phyloP scores from a whole-genome alignment of 2,329 filamentous ascomycete species.

The Clarireedia sp. region DNA sequence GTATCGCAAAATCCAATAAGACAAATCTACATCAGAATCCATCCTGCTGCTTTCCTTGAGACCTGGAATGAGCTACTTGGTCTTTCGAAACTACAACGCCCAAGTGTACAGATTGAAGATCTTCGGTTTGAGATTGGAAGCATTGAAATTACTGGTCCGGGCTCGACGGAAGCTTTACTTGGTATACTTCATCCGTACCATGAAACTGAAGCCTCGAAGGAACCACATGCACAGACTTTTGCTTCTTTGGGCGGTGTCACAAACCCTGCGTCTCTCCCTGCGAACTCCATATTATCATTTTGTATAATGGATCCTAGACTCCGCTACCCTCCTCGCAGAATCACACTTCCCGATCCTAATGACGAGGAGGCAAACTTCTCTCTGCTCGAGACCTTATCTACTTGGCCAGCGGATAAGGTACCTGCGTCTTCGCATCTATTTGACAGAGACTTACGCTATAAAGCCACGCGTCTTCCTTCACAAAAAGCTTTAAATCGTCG shows the following conservation, averaged over 20 bases:
- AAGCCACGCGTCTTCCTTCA: constrained; percentile 58
- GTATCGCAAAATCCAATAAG: constrained; percentile 32
- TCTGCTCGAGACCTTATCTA: constrained; percentile 53
- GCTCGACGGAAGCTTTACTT: constrained; percentile 69
- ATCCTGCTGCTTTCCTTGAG: constrained; percentile 70
- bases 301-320: constrained; percentile 72
- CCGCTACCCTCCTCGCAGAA: constrained; percentile 60
- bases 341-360: constrained; percentile 34
- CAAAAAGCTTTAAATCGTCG: constrained; percentile 78
- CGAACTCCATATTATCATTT: constrained; percentile 64
- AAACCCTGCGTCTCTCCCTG: constrained; percentile 62
- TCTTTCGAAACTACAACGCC: constrained; percentile 52
- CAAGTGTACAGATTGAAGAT: constrained; percentile 55
- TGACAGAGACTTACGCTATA: constrained; percentile 55
- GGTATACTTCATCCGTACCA: constrained; percentile 53
- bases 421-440: constrained; percentile 52
- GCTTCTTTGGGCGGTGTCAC: constrained; percentile 48
- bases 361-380: constrained; percentile 30
- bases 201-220: constrained; percentile 29
- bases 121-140: constrained; percentile 65
- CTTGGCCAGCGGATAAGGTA: constrained; percentile 57
- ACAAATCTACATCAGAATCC: constrained; percentile 63
- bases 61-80: constrained; percentile 54
- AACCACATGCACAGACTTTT: constrained; percentile 42
- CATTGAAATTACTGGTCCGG: constrained; percentile 63